Percentiles rank a stretch among this genome's conserved stretches.
Evolutionary conservation across 768 basidiomycete genomes (phyloP).

Genomic region (Phylloporus sp.): DNA sequence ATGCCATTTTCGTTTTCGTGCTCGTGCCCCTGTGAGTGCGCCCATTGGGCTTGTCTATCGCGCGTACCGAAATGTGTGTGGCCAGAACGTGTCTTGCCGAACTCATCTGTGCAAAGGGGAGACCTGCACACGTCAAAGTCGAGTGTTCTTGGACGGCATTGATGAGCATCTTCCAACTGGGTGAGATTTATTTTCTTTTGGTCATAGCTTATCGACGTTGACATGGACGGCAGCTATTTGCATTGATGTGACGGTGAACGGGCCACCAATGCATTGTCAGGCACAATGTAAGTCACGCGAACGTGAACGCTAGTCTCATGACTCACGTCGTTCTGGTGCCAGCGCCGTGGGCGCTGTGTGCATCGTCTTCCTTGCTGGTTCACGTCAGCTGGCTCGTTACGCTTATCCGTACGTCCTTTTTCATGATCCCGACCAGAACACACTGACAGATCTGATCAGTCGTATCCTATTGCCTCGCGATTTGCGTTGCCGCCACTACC

Average conservation of each 20-base stretch:
- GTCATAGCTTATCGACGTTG: not conserved
- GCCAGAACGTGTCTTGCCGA: conserved; percentile 33
- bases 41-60: not conserved
- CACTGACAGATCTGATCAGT: conserved; percentile 30
- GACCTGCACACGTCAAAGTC: conserved; percentile 39
- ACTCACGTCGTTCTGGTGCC: conserved; percentile 5
- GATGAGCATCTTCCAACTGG: conserved; percentile 46
- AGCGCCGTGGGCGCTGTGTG: conserved; percentile 43
- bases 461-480: conserved; percentile 49
- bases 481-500: conserved; percentile 43
- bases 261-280: conserved; percentile 36
- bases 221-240: conserved; percentile 38
- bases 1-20: conserved; percentile 34
- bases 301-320: not conserved
- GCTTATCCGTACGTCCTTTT: conserved; percentile 39
- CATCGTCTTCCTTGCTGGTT: conserved; percentile 44
- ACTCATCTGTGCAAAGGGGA: conserved; percentile 32
- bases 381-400: conserved; percentile 46
- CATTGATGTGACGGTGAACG: conserved; percentile 42
- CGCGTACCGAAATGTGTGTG: not conserved
- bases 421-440: not conserved
- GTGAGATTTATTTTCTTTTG: conserved; percentile 29
- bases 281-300: conserved; percentile 29
- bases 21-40: conserved; percentile 31
- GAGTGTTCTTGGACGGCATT: conserved; percentile 56